Conservation (phyloP, 2,329 filamentous ascomycete species). For the Pseudogymnoascus sp. region DNA sequence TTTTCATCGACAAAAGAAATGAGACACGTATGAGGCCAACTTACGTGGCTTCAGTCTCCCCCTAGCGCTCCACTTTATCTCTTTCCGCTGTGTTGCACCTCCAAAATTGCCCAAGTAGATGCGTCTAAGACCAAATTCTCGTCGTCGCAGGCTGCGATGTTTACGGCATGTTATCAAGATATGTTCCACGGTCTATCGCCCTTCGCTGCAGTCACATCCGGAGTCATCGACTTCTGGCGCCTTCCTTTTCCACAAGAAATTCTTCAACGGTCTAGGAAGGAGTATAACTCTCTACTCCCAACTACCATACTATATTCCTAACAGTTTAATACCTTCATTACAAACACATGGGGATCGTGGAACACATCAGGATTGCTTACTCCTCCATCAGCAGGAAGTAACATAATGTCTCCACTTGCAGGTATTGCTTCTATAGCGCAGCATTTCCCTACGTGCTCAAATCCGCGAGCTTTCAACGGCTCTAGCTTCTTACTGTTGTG, state of each 20-base stretch:
- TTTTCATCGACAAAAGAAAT: neutral
- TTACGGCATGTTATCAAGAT: slow-evolving; percentile 10
- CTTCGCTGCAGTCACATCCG: slow-evolving; percentile 13
- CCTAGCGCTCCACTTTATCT: slow-evolving; percentile 13
- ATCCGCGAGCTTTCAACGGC: slow-evolving; percentile 19
- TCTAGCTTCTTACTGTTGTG: slow-evolving; percentile 24
- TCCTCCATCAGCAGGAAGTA: slow-evolving; percentile 22
- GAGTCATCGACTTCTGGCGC: slow-evolving; percentile 13
- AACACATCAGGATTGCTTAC: slow-evolving; percentile 18
- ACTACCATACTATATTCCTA: too few relatives aligned
- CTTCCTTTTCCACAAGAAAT: slow-evolving; percentile 13
- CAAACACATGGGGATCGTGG: slow-evolving; percentile 14
- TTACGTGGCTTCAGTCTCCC: slow-evolving; percentile 13
- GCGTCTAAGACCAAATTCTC: slow-evolving; percentile 11
- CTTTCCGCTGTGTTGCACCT: slow-evolving; percentile 10
- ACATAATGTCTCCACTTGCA: slow-evolving; percentile 24
- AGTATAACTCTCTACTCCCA: too few relatives aligned
- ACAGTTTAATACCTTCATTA: slow-evolving; percentile 15
- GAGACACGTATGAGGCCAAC: neutral
- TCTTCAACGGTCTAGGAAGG: too few relatives aligned
- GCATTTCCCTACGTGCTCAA: slow-evolving; percentile 22
- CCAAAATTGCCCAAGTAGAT: slow-evolving; percentile 14
- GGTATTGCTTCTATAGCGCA: slow-evolving; percentile 26
- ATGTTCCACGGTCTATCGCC: slow-evolving; percentile 13
- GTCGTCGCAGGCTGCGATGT: neutral